Conservation (phyloP, 2,329 filamentous ascomycete species). For the Cytospora chrysosperma region DNA sequence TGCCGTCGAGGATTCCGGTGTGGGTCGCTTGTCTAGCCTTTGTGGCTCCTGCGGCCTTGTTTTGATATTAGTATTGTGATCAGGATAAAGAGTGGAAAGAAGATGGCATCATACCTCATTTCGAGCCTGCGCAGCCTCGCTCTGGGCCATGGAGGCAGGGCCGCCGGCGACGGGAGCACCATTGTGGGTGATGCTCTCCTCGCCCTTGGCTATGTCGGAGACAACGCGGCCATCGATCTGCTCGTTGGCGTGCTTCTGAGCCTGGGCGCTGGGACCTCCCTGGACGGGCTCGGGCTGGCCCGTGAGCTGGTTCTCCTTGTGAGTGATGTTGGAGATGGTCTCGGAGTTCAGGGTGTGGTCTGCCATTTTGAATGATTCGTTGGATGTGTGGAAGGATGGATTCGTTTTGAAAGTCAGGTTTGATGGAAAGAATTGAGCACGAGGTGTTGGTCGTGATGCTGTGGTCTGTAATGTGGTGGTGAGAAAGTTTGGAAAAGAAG, state of each 20-base stretch:
- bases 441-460: background rate
- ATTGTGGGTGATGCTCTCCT: conserved; percentile 37
- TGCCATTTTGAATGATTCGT: conserved; percentile 16
- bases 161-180: conserved; percentile 33
- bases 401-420: background rate
- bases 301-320: conserved; percentile 40
- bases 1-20: conserved; percentile 29
- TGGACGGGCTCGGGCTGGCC: conserved; percentile 35
- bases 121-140: conserved; percentile 19
- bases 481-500: background rate
- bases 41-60: background rate
- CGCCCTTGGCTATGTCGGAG: conserved; percentile 40
- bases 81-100: background rate
- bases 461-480: background rate
- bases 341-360: conserved; percentile 27
- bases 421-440: background rate
- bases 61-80: background rate
- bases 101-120: background rate
- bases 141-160: conserved; percentile 38
- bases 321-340: conserved; percentile 41
- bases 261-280: conserved; percentile 40
- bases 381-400: conserved; percentile 19
- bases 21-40: conserved; percentile 11
- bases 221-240: conserved; percentile 34
- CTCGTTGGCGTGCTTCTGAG: conserved; percentile 37